Base-by-base conservation (phyloP, 257 asterid genomes). In the Leonotis leonurus region DNA sequence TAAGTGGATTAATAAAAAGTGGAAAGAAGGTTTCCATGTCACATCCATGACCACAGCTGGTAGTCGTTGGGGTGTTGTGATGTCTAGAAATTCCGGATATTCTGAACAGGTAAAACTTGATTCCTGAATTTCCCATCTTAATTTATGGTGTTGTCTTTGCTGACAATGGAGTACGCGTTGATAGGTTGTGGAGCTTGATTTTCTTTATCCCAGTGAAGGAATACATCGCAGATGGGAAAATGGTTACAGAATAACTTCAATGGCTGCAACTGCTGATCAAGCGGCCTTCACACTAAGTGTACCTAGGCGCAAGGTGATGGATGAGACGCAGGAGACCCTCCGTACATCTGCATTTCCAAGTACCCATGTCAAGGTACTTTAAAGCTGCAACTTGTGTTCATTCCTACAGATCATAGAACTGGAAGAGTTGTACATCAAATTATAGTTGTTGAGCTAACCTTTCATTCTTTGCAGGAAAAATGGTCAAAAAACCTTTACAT, bases 11-110 rank as follows among this genome's bases (percentile, higher is more conserved):
- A 92, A 89, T 67, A 92, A 92, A 62, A 92, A 92, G 68, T 92
- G 98, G 98, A 92, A 92, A 74, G 98, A 92, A 85, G 98, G 98
- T 36, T 92, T 92, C 69, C 98, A 92, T 64, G 98, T 89, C 37
- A 92, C 98, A 10, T 92, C 98, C 56, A 92, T 92, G 98, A 89
- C 98, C 22, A 92, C 98, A 43, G 98, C 98, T 68, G 98, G 97
- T 65, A 92, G 78, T 76, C 95, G 98, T 60, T 92, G 98, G 98
- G 98, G 95, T 64, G 98, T 92, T 60, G 98, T 92, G 45, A 92
- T 92, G 98, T 92, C 98, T 62, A 71, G 97, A 75, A 89, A 89
- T 62, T 77, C 97, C 0, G 98, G 98, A 60, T 92, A 75, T 65
- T 85, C 95, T 21, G 98, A 92, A 71, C 98, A 92, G 95, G 98